Conservation (phyloP, 2,329 filamentous ascomycete genomes). For the Helotiales sp. region DNA sequence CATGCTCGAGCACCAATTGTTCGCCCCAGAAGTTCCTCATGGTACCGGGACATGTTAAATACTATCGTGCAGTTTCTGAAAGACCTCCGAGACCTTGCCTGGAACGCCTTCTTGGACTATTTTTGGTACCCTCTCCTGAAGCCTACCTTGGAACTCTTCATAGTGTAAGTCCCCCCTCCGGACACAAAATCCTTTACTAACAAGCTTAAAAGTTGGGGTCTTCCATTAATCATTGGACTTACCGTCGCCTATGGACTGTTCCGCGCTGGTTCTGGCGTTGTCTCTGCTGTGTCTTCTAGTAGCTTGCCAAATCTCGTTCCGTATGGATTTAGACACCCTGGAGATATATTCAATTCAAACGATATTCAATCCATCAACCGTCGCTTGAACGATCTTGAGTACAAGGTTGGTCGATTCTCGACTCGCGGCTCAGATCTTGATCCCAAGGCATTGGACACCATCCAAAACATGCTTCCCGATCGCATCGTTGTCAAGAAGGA, state of each 20-base stretch:
- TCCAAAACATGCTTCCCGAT: slow-evolving; percentile 59
- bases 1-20: neutral
- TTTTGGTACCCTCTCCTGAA: neutral
- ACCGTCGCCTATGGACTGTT: neutral
- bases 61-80: neutral
- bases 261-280: neutral
- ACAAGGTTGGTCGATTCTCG: slow-evolving; percentile 27
- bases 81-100: neutral
- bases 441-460: slow-evolving; percentile 43
- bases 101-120: neutral
- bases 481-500: slow-evolving; percentile 60
- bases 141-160: neutral
- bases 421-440: slow-evolving; percentile 26
- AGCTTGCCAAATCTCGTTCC: slow-evolving; percentile 32
- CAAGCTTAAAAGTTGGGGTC: neutral
- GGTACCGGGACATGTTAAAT: neutral
- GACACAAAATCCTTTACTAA: neutral
- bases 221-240: neutral
- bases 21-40: neutral
- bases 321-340: slow-evolving; percentile 25
- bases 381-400: slow-evolving; percentile 34
- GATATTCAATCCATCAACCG: slow-evolving; percentile 34
- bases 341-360: slow-evolving; percentile 24
- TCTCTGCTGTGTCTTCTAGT: neutral
- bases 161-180: neutral